Evolutionary conservation across 306 rosid species (phyloP), one percentile per base, ranked within the genome.

Genomic region (Trifolium fragiferum): DNA sequence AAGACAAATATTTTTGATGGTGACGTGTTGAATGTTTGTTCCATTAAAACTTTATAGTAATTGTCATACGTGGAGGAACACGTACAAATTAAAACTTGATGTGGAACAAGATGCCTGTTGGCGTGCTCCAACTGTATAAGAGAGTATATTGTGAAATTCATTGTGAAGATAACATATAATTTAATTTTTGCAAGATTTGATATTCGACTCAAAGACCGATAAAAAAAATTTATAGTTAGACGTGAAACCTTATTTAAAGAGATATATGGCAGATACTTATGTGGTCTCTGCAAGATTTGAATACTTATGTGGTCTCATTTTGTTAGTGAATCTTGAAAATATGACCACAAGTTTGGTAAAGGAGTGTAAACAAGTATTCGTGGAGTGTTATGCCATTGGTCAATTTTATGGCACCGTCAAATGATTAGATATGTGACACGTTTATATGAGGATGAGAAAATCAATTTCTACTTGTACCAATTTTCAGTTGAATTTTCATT

Each of bases 321-420:
- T 41, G 47, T 41, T 41, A 41, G 47, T 11, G 47, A 41, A n/a
- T 23, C 10, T 23, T 78, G 55, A 60, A 27, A 57, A 66, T 25
- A 15, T 27, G 66, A 65, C 21, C 32, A 51, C 25, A 32, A 32
- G 35, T 32, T 32, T n/a, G n/a, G n/a, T n/a, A 30, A 30, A 30
- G 33, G 33, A 3, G 33, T 30, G 33, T 14, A 18, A 16, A 73
- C 2, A 73, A 30, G 37, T 60, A 12, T 18, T 19, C 25, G 50
- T 40, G 25, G 30, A 32, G 40, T 30, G 8, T 1, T 5, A 38
- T 41, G 16, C 32, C 20, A 21, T 33, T 76, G 69, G 50, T 35
- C 61, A 40, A 61, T 71, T 50, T 4, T 58, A 51, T 63, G 64
- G 64, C 84, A 72, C 96, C 96, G 92, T 68, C 94, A 37, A 75